Percentiles rank a stretch among this genome's conserved stretches.
Conservation (phyloP, 225 moss, liverwort and hornwort species). For the Bryoerythrophyllum caledonicum region DNA sequence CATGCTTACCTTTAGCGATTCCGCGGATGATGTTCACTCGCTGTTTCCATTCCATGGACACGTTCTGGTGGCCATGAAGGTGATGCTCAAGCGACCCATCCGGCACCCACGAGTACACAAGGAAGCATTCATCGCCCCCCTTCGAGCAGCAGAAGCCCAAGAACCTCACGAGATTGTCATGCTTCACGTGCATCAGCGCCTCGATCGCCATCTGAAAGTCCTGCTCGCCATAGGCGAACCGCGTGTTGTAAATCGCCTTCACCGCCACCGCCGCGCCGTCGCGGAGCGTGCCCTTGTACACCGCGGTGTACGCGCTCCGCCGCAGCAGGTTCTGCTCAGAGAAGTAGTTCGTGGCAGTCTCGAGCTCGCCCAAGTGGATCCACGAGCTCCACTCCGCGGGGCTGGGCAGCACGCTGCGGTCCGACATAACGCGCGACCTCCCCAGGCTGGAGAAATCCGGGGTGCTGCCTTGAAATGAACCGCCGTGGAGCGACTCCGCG, state of each 20-base stretch:
- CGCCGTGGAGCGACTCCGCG: slow-evolving; percentile 12
- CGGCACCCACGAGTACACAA: slow-evolving; percentile 36
- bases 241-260: slow-evolving; percentile 46
- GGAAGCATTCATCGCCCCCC: slow-evolving; percentile 42
- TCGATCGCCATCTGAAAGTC: slow-evolving; percentile 39
- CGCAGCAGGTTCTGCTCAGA: slow-evolving; percentile 37
- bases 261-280: slow-evolving; percentile 38
- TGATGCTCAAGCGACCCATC: slow-evolving; percentile 39
- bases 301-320: slow-evolving; percentile 33
- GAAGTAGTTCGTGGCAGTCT: slow-evolving; percentile 49
- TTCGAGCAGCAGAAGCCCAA: slow-evolving; percentile 45
- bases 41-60: slow-evolving; percentile 28
- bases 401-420: slow-evolving; percentile 38
- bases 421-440: slow-evolving; percentile 31
- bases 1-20: slow-evolving; percentile 34
- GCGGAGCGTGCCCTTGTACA: slow-evolving; percentile 35
- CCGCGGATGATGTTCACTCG: slow-evolving; percentile 39
- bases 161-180: slow-evolving; percentile 40
- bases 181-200: slow-evolving; percentile 30
- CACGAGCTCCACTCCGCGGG: slow-evolving; percentile 38
- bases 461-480: slow-evolving; percentile 36
- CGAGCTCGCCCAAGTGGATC: slow-evolving; percentile 45
- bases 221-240: slow-evolving; percentile 33
- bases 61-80: slow-evolving; percentile 26
- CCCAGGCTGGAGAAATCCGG: slow-evolving; percentile 31